Base-by-base conservation (phyloP, 1,284 basidiomycete species). In the Cutaneotrichosporon mucoides region DNA sequence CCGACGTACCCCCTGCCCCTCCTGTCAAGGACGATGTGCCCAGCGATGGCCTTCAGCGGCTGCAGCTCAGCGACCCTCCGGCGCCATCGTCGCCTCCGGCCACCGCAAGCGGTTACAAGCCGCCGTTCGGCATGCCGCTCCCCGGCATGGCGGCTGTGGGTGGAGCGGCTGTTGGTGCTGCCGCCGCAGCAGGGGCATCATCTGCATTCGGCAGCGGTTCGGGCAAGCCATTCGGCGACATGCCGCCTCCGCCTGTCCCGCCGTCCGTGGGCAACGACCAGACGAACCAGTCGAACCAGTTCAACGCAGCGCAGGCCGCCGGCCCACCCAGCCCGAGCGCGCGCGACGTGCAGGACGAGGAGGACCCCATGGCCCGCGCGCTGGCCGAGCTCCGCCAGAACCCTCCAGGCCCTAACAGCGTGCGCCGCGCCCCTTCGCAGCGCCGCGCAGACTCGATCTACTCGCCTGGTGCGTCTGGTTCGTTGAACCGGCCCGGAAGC, bases 321-420 rank as follows among this genome's bases (percentile, higher is more conserved):
- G 66, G 66, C 11, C 68, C 66, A 5, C 65, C 63, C 7, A 65
- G 60, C 59, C 63, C 71, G 9, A 66, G 71, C 8, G 66, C 68
- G 15, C 63, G 67, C 12, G 68, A 70, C 41, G 76, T 75, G 37
- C 76, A 80, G 0, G 81, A 83, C 59, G 82, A 84, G 12, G 81
- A 82, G 41, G 89, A 92, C 73, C 90, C 90, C 0, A 81, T 92
- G 60, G 87, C 86, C 35, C 85, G 84, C 36, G 54, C 57, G 10
- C 47, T 59, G 12, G 61, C 54, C 36, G 50, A 56, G 35, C 46
- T 59, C 46, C 50, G 61, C 54, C 43, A 55, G 33, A 52, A 62
- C 58, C 77, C 74, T 1, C 76, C 75, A 8, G 75, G 72, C 10
- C 68, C 75, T 7, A 66, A 68, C 24, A 73, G 68, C 46, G 71